A percentile compares a stretch with the other conserved stretches of the same genome.
Evolutionary conservation across 805 yeast genomes (phyloP).

Genomic region (Saturnispora mendoncae): DNA sequence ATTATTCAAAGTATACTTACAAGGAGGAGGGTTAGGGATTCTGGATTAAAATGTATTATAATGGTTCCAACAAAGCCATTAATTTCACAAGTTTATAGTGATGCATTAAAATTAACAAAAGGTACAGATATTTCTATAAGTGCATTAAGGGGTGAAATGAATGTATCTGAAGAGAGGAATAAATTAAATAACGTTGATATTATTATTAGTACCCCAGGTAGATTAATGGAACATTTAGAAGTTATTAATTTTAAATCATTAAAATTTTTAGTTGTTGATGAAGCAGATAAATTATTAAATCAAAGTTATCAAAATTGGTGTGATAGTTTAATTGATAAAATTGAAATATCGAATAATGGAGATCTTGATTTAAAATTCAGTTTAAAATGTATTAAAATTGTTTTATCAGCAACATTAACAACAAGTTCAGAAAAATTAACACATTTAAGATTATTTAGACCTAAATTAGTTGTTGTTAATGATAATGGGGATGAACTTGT

Average conservation of each 20-base stretch:
- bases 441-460: conserved; percentile 57
- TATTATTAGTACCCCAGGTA: conserved; percentile 66
- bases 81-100: conserved; percentile 68
- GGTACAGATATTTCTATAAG: conserved; percentile 63
- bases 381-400: conserved; percentile 46
- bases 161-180: conserved; percentile 53
- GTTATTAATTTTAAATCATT: conserved; percentile 39
- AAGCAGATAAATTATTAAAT: conserved; percentile 73
- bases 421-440: conserved; percentile 85
- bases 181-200: conserved; percentile 50
- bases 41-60: conserved; percentile 64
- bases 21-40: conserved; percentile 22
- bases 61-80: conserved; percentile 88
- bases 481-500: conserved; percentile 32
- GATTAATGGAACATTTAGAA: conserved; percentile 69
- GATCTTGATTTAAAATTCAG: conserved; percentile 29
- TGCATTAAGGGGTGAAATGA: conserved; percentile 42
- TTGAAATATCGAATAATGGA: conserved; percentile 24
- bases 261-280: conserved; percentile 63
- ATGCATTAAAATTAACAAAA: conserved; percentile 47
- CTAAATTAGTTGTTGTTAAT: conserved; percentile 69
- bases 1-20: conserved; percentile 52
- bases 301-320: conserved; percentile 95
- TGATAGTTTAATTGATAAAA: conserved; percentile 38
- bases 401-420: conserved; percentile 90